Evolutionary conservation across 2,329 filamentous ascomycete genomes (phyloP).

Genomic region (Rugonectria rugulosa): DNA sequence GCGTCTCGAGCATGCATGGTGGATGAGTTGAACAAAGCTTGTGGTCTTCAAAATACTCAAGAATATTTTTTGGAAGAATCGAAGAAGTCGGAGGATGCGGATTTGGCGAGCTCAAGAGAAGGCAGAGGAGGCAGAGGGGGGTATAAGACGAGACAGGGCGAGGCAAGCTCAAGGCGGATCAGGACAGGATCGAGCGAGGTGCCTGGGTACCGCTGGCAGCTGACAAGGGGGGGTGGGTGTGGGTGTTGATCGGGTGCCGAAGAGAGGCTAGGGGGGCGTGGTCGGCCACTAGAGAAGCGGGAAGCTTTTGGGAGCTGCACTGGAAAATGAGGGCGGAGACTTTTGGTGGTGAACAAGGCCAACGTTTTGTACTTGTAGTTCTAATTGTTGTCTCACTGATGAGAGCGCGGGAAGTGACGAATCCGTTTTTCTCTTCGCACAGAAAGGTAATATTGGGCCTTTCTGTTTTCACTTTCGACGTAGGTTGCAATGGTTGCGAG

Average conservation of each 20-base stretch:
- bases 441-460: too few species aligned
- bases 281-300: constrained; percentile 13
- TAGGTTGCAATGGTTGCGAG: not conserved
- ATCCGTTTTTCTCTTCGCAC: not conserved
- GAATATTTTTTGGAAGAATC: constrained; percentile 2
- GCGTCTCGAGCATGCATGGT: constrained; percentile 64
- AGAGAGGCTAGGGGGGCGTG: constrained; percentile 8
- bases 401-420: not conserved
- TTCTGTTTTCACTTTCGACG: not conserved
- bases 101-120: constrained; percentile 7
- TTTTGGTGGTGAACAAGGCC: not conserved
- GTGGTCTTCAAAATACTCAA: constrained; percentile 6
- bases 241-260: constrained; percentile 11
- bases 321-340: constrained; percentile 14
- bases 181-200: constrained; percentile 3
- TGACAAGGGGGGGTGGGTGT: constrained; percentile 9
- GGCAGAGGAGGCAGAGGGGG: not conserved
- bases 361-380: not conserved
- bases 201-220: constrained; percentile 6
- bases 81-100: constrained; percentile 17
- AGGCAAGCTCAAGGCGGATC: constrained; percentile 15
- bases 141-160: constrained; percentile 7
- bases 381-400: not conserved
- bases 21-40: constrained; percentile 11
- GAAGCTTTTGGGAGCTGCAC: constrained; percentile 8